phyloP scores from a whole-genome alignment of 208 protist genomes.

The Histomonas meleagridis region DNA sequence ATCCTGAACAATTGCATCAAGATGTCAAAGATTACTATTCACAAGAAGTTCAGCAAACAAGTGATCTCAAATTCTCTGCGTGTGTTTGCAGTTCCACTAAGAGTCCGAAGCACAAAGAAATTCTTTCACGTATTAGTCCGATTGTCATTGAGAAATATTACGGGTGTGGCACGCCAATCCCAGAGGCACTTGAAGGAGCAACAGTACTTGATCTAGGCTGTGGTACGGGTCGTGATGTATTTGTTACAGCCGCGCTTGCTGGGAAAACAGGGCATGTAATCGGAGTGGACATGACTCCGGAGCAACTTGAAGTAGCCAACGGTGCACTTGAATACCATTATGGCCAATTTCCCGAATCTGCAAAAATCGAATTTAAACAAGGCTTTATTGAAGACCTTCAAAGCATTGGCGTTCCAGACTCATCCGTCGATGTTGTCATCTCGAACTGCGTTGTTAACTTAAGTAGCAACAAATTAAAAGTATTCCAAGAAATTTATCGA shows the following conservation, averaged over 20 bases:
- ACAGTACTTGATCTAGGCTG: slow-evolving; percentile 46
- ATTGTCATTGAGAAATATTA: slow-evolving; percentile 45
- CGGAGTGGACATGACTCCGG: slow-evolving; percentile 50
- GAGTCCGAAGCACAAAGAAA: background rate
- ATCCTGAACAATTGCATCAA: background rate
- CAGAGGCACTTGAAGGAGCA: slow-evolving; percentile 36
- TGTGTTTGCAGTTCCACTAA: background rate
- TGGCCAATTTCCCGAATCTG: background rate
- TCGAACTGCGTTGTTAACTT: slow-evolving; percentile 53
- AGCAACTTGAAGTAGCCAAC: slow-evolving; percentile 43
- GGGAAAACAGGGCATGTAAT: slow-evolving; percentile 41
- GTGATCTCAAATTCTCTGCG: background rate
- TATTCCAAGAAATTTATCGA: slow-evolving; percentile 38
- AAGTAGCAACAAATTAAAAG: slow-evolving; percentile 43
- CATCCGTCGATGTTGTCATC: slow-evolving; percentile 46
- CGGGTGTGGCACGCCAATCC: slow-evolving; percentile 47
- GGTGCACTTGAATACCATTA: slow-evolving; percentile 26
- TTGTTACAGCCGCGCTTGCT: slow-evolving; percentile 38
- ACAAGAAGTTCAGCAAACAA: background rate
- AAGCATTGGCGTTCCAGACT: background rate
- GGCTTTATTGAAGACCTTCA: slow-evolving; percentile 48
- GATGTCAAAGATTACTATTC: background rate
- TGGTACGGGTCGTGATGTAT: slow-evolving; percentile 47
- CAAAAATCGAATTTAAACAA: slow-evolving; percentile 37
- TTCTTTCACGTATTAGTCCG: background rate